These are phyloP conservation scores for Ogataea zsoltii DNA, from an alignment of 805 yeast species.

Conservation along the genomic window DNA sequence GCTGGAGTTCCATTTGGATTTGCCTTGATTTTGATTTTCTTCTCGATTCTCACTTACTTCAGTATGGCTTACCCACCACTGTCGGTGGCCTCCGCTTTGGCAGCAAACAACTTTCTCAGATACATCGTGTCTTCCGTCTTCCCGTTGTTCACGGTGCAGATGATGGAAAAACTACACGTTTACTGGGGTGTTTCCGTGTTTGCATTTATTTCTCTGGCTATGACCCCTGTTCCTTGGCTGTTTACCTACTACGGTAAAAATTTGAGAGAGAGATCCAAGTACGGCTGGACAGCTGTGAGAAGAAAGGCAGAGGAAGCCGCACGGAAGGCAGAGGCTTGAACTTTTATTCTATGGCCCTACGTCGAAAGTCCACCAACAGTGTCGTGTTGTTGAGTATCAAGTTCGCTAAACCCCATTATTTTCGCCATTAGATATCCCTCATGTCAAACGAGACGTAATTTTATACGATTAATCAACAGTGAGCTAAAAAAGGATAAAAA, in stretches of 20 bases:
- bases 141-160: conserved; percentile 84
- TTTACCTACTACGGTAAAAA: conserved; percentile 59
- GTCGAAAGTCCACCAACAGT: too few relatives aligned
- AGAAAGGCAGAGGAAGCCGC: conserved; percentile 18
- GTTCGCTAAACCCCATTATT: too few relatives aligned
- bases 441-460: too few relatives aligned
- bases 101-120: conserved; percentile 82
- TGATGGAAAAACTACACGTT: conserved; percentile 69
- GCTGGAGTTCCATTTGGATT: conserved; percentile 82
- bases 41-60: conserved; percentile 68
- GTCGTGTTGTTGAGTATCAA: too few relatives aligned
- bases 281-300: conserved; percentile 54
- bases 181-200: conserved; percentile 80
- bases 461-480: too few relatives aligned
- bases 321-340: not conserved
- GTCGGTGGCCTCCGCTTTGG: conserved; percentile 81
- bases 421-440: too few relatives aligned
- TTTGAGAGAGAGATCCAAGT: conserved; percentile 57
- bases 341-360: too few relatives aligned
- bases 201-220: conserved; percentile 63
- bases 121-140: conserved; percentile 74
- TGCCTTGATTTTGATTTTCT: conserved; percentile 70
- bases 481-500: too few relatives aligned
- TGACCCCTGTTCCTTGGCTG: conserved; percentile 76
- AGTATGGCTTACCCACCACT: conserved; percentile 72